Base-by-base conservation (phyloP, 202 grass and related monocot genomes). In the Setaria italica region DNA sequence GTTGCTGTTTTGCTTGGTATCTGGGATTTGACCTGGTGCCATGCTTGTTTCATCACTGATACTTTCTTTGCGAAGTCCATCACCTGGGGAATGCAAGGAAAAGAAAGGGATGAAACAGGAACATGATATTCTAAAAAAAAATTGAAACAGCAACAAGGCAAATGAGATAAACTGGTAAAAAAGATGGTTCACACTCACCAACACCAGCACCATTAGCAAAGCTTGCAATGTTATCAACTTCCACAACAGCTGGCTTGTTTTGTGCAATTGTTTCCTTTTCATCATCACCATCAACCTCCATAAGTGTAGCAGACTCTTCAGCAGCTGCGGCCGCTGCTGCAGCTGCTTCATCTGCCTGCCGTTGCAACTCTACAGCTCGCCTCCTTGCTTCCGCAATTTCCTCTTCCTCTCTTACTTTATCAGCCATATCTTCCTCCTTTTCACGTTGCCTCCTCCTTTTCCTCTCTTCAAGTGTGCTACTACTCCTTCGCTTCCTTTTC, bases 381-480 rank as follows among this genome's bases (percentile, higher is more conserved):
- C 83, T 92, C 87, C 89, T 93, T 62, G 91, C 91, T 62, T 94
- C 94, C 29, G 63, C 77, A 83, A 99, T 82, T 94, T 99, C 94
- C 63, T 97, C 88, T 49, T 93, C 89, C 72, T 99, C 97, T 73
- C 80, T 97, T 43, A 87, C 67, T 92, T 86, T 96, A 80, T 99
- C 97, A 65, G 76, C 79, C 33, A 94, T 57, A 68, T 99, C 97
- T 49, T 99, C 94, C 45, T 94, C 94, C 75, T 91, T 99, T 87
- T 99, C 97, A 48, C 94, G 89, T 51, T 87, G 87, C 62, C 94
- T 87, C 83, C 92, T 94, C 83, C 91, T 96, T 83, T 89, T 95
- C 85, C 86, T 91, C 20, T 92, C 89, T 84, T 92, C 90, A 82
- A 92, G 55, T 49, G 80, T 72, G 76, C 47, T 85, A 77, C 86